Base-by-base conservation (phyloP, 2,329 filamentous ascomycete genomes). In the Ophiostoma ulmi region DNA sequence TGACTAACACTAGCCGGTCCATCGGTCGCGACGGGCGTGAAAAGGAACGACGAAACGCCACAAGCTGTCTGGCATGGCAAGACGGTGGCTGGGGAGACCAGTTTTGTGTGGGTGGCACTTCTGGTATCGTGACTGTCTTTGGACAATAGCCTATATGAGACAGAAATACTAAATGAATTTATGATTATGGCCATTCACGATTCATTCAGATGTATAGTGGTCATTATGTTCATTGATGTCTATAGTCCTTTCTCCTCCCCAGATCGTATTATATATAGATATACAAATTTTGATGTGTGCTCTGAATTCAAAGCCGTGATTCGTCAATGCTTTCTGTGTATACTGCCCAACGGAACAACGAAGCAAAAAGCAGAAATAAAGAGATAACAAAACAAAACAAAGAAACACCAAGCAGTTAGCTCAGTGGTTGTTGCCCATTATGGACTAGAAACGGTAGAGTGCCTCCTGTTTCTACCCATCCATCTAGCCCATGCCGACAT, bases 401-500 rank as follows among this genome's bases (percentile, higher is more conserved):
- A 20, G 44, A 48, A 48, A 48, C 17, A 48, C 44, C 14, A 48
- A 48, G 17, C 44, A 48, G n/a, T 20, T 20, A 39, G 44, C 44
- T 20, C 8, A 7, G 17, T 8, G 17, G 14, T 4, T 6, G 44
- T 20, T 48, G 17, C 44, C 17, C 38, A 39, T 39, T 39, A 10
- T 39, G 38, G 4, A 65, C 36, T 36, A 70, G 35, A 63, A 8
- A 69, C 48, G 65, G 31, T 35, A 17, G 35, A 63, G 6, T 17
- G 14, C 58, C 26, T 13, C 58, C 58, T 48, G 20, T 48, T 20
- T 48, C 7, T 48, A 20, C 13, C 22, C 26, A 13, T 35, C 5
- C 26, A 36, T 22, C 71, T 80, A 96, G 77, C 88, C 89, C 85
- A 91, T 92, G 69, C 94, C 92, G 26, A 91, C 92, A 77, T 91